A percentile compares a stretch with the other conserved stretches of the same genome.
Evolutionary conservation across 129 eudicot species (phyloP).

Genomic region (Ambrosia trifida): DNA sequence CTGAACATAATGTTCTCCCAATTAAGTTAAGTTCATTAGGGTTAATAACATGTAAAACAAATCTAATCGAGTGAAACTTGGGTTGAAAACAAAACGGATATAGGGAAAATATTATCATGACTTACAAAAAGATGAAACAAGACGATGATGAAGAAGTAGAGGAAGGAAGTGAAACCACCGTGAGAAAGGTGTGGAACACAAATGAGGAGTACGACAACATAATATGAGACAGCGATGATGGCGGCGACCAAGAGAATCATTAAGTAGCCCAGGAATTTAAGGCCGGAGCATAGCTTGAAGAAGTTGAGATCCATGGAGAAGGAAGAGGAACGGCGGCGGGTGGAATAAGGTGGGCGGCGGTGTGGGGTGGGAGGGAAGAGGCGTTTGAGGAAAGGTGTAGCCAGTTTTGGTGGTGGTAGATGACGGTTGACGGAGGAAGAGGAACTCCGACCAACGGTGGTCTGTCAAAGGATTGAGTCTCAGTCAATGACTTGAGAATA

Average conservation of each 20-base stretch:
- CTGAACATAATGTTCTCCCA: too few species aligned
- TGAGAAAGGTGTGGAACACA: constrained; percentile 57
- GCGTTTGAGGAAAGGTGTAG: constrained; percentile 50
- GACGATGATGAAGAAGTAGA: constrained; percentile 39
- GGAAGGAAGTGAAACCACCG: constrained; percentile 45
- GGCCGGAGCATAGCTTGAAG: constrained; percentile 73
- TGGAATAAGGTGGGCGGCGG: constrained; percentile 16
- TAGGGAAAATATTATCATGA: not conserved
- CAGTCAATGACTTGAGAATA: not conserved
- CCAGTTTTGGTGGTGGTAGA: constrained; percentile 40
- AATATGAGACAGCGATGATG: constrained; percentile 56
- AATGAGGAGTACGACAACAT: constrained; percentile 64
- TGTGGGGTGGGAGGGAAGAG: constrained; percentile 51
- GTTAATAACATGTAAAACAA: too few species aligned
- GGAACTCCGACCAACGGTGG: not conserved
- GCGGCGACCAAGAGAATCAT: constrained; percentile 66
- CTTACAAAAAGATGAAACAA: constrained; percentile 65
- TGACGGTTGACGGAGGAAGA: not conserved
- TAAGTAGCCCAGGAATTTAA: constrained; percentile 71
- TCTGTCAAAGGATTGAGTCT: not conserved
- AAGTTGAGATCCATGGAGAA: constrained; percentile 54
- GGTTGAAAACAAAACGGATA: too few species aligned
- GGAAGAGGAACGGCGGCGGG: not conserved
- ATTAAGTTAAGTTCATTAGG: too few species aligned
- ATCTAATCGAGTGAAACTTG: too few species aligned